phyloP scores from a whole-genome alignment of 176 grass and related monocot species.

The bread wheat (Triticum aestivum) region DNA sequence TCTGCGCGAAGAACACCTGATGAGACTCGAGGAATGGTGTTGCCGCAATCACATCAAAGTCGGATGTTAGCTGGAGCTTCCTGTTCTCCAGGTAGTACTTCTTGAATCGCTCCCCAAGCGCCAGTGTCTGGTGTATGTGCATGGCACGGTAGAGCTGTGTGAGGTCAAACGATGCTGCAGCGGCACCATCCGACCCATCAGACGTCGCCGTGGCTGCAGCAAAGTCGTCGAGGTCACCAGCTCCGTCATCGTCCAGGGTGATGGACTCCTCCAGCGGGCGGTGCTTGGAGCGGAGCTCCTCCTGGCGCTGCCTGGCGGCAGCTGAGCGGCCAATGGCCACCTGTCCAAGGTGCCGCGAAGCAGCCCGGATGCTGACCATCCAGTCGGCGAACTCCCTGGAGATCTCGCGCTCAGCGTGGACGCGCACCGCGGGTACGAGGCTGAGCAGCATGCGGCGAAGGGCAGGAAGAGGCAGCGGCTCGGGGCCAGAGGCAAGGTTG shows the following conservation, averaged over 20 bases:
- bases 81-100: slow-evolving; percentile 96
- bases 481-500: slow-evolving; percentile 52
- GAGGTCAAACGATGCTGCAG: slow-evolving; percentile 71
- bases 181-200: slow-evolving; percentile 40
- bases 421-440: slow-evolving; percentile 69
- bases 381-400: slow-evolving; percentile 89
- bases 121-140: slow-evolving; percentile 88
- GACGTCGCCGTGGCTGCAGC: slow-evolving; percentile 55
- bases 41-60: slow-evolving; percentile 91
- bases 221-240: slow-evolving; percentile 76
- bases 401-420: slow-evolving; percentile 88
- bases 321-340: slow-evolving; percentile 90
- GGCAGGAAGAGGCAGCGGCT: slow-evolving; percentile 61
- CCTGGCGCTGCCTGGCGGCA: slow-evolving; percentile 79
- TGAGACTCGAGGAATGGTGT: slow-evolving; percentile 96
- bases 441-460: slow-evolving; percentile 76
- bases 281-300: slow-evolving; percentile 84
- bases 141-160: slow-evolving; percentile 91
- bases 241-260: slow-evolving; percentile 72
- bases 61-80: slow-evolving; percentile 94
- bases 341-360: slow-evolving; percentile 89
- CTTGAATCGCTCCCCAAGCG: slow-evolving; percentile 76
- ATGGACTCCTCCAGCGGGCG: slow-evolving; percentile 65
- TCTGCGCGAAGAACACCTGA: slow-evolving; percentile 96
- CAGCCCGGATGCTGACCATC: slow-evolving; percentile 95